These are phyloP conservation scores for Sporothrix pseudoabietina DNA, from an alignment of 2,329 filamentous ascomycete species.

Conservation along the genomic window DNA sequence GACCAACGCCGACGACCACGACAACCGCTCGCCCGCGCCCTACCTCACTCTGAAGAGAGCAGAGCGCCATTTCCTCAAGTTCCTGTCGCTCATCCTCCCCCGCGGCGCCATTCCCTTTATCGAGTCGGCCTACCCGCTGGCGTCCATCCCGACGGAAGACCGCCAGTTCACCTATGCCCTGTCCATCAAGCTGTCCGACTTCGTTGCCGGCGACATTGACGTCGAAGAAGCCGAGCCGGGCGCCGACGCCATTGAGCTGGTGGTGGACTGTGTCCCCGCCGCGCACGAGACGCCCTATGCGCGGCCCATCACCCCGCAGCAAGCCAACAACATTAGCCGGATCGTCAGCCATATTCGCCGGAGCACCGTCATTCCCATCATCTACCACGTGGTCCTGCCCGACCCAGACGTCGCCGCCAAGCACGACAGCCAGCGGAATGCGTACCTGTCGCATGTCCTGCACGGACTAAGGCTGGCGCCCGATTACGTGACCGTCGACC, in stretches of 20 bases:
- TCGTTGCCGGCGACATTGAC: conserved; percentile 52
- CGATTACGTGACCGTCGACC: conserved; percentile 66
- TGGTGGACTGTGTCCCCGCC: conserved; percentile 58
- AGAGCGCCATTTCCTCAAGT: conserved; percentile 62
- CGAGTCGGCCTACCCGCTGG: conserved; percentile 61
- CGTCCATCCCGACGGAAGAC: conserved; percentile 59
- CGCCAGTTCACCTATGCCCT: conserved; percentile 63
- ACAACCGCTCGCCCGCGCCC: conserved; percentile 45
- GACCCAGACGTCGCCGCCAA: conserved; percentile 33
- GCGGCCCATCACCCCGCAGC: not conserved
- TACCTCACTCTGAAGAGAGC: conserved; percentile 61
- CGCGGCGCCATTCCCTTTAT: conserved; percentile 55
- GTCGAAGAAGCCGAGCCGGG: conserved; percentile 58
- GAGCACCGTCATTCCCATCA: conserved; percentile 58
- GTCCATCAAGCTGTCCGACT: conserved; percentile 58
- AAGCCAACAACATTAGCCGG: conserved; percentile 52
- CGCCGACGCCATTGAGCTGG: conserved; percentile 61
- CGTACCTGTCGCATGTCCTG: conserved; percentile 61
- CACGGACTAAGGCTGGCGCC: conserved; percentile 66
- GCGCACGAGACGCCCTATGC: conserved; percentile 37
- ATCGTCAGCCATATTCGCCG: conserved; percentile 61
- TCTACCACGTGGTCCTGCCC: conserved; percentile 56
- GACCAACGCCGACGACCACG: not conserved
- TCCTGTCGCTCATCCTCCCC: conserved; percentile 61
- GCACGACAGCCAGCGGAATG: conserved; percentile 42